Evolutionary conservation across 768 basidiomycete species (phyloP).

Genomic region (Pleurotus salmoneostramineus): DNA sequence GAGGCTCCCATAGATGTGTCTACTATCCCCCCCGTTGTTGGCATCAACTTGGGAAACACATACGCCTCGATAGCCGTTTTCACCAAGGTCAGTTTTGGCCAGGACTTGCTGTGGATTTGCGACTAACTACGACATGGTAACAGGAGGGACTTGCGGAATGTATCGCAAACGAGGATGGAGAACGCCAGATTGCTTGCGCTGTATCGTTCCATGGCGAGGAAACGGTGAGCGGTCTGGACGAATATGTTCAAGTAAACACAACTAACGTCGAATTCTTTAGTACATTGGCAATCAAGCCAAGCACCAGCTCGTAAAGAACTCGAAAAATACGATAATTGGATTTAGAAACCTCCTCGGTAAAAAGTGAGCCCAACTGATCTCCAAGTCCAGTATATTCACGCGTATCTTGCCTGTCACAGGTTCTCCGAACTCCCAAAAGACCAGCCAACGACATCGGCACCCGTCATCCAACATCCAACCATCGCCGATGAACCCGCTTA

Average conservation of each 20-base stretch:
- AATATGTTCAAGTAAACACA: slow-evolving; percentile 1
- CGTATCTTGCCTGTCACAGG: slow-evolving; percentile 27
- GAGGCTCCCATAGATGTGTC: slow-evolving; percentile 31
- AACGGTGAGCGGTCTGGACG: slow-evolving; percentile 51
- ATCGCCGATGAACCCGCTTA: slow-evolving; percentile 74
- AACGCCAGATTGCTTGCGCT: slow-evolving; percentile 95
- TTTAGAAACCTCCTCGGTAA: slow-evolving; percentile 93
- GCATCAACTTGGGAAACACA: slow-evolving; percentile 95
- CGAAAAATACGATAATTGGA: slow-evolving; percentile 89
- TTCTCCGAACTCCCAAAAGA: slow-evolving; percentile 72
- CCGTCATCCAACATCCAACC: slow-evolving; percentile 74
- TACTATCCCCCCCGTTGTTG: slow-evolving; percentile 64
- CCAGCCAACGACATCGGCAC: slow-evolving; percentile 52
- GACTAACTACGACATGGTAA: not conserved
- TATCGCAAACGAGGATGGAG: slow-evolving; percentile 98
- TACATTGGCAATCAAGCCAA: slow-evolving; percentile 96
- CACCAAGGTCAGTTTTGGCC: slow-evolving; percentile 65
- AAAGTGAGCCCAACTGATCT: slow-evolving; percentile 47
- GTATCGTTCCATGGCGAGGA: slow-evolving; percentile 90
- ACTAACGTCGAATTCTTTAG: slow-evolving; percentile 35
- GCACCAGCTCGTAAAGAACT: slow-evolving; percentile 92
- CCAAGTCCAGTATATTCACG: not conserved
- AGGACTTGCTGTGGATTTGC: slow-evolving; percentile 2
- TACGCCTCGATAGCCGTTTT: slow-evolving; percentile 95
- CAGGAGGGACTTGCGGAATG: slow-evolving; percentile 91